phyloP scores from a whole-genome alignment of 2,329 filamentous ascomycete genomes.

The Xylaria arbuscula region DNA sequence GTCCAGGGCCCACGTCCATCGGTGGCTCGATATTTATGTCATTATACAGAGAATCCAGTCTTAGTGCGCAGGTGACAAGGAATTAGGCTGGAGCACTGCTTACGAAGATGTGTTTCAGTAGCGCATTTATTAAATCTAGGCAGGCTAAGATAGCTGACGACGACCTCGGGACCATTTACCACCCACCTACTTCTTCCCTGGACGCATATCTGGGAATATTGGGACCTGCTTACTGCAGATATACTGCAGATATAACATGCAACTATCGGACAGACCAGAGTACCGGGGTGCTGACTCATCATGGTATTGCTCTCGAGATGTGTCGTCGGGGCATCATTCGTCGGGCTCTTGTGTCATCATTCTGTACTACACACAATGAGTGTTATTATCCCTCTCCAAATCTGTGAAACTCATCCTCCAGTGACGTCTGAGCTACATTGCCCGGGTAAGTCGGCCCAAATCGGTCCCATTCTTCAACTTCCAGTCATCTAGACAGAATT shows the following conservation, averaged over 20 bases:
- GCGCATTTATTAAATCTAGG: not conserved
- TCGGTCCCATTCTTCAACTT: not conserved
- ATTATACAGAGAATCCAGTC: not conserved
- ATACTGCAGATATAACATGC: not conserved
- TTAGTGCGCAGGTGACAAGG: not conserved
- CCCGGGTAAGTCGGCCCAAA: not conserved
- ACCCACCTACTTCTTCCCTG: not conserved
- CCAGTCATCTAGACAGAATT: not conserved
- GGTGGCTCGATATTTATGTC: not conserved
- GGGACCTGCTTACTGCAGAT: not conserved
- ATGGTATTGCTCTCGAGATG: too few relatives aligned
- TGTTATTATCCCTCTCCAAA: not conserved
- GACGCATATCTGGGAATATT: not conserved
- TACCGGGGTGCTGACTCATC: constrained; percentile 3
- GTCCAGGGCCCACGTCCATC: not conserved
- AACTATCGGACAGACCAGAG: not conserved
- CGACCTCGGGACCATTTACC: not conserved
- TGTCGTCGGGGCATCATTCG: not conserved
- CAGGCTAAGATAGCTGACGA: not conserved
- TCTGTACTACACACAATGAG: not conserved
- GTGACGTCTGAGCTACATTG: not conserved
- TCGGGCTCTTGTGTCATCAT: not conserved
- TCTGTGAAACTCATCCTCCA: too few relatives aligned
- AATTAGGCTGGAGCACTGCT: constrained; percentile 1
- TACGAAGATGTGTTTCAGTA: not conserved